Base-by-base conservation (phyloP, 805 yeast genomes). In the Cyberlindnera meyerae region DNA sequence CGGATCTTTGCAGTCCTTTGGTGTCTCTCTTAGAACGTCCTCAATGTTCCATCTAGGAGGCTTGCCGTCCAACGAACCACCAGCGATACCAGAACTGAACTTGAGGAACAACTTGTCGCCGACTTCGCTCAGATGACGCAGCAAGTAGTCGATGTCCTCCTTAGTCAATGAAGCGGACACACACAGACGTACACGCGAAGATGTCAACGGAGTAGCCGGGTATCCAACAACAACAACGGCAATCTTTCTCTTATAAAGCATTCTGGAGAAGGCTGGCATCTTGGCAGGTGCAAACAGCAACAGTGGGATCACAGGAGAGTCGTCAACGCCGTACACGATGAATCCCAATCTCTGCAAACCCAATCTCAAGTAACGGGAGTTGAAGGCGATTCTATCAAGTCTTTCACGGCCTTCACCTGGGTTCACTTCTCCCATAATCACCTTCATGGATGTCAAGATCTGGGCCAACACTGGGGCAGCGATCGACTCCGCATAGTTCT, bases 201-300 rank as follows among this genome's bases (percentile, higher is more conserved):
- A 77, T 29, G 86, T 79, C 48, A 93, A 71, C 24, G 96, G 96
- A 0, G 97, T 90, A 1, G 98, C 98, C 9, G 99, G 99, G 58
- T 93, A 93, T 25, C 97, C 96, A 29, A 90, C 97, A 45, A 90
- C 81, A 24, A 93, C 99, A 33, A 90, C 89, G 4, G 98, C 98
- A 43, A 93, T 80, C 36, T 83, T 83, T 61, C 77, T 69, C 46
- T 74, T 77, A 50, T 82, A 74, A 71, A 90, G 73, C 73, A 77
- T 75, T 58, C 96, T 75, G 31, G 96, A 82, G 44, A 88, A 76
- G 0, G 90, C 88, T 18, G 96, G 94, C 95, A 93, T 87, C 58
- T 89, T 90, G 20, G 94, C 79, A 17, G 98, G 99, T 36, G 86
- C 77, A 57, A 82, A 93, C 45, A 89, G 63, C 57, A 93, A 66